Percentiles rank a stretch among this genome's conserved stretches.
Conservation (phyloP, 1,284 basidiomycete species). For the Papiliotrema flavescens region DNA sequence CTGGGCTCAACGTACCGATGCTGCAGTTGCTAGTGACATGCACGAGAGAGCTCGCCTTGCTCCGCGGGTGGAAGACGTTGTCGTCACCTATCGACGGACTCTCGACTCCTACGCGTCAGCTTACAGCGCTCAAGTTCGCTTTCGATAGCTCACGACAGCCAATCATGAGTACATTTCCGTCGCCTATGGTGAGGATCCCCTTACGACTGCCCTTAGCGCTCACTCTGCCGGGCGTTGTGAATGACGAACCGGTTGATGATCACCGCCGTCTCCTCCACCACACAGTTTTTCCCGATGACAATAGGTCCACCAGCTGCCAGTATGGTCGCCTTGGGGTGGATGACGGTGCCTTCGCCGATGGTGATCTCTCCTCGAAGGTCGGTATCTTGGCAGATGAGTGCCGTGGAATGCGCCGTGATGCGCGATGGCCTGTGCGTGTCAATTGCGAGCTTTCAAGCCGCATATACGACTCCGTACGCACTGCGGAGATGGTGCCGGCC, state of each 20-base stretch:
- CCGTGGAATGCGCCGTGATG: slow-evolving; percentile 72
- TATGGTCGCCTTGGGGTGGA: slow-evolving; percentile 91
- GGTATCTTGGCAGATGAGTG: slow-evolving; percentile 80
- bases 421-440: neutral
- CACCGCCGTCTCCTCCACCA: slow-evolving; percentile 85
- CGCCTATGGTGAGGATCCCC: slow-evolving; percentile 84
- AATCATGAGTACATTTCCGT: slow-evolving; percentile 89
- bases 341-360: slow-evolving; percentile 77
- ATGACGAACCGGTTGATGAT: slow-evolving; percentile 64
- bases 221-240: too few species aligned
- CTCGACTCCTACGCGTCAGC: slow-evolving; percentile 65
- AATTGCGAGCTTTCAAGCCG: neutral
- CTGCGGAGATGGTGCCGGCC: neutral
- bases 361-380: slow-evolving; percentile 86
- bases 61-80: slow-evolving; percentile 79
- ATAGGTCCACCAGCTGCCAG: slow-evolving; percentile 84
- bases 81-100: slow-evolving; percentile 72
- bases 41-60: slow-evolving; percentile 73
- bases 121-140: slow-evolving; percentile 1
- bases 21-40: slow-evolving; percentile 73
- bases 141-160: slow-evolving; percentile 65
- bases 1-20: slow-evolving; percentile 64
- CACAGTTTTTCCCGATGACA: slow-evolving; percentile 78
- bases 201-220: slow-evolving; percentile 59
- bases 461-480: neutral